Conservation (phyloP, 495 filamentous ascomycete genomes). For the Penicillium pulvis region DNA sequence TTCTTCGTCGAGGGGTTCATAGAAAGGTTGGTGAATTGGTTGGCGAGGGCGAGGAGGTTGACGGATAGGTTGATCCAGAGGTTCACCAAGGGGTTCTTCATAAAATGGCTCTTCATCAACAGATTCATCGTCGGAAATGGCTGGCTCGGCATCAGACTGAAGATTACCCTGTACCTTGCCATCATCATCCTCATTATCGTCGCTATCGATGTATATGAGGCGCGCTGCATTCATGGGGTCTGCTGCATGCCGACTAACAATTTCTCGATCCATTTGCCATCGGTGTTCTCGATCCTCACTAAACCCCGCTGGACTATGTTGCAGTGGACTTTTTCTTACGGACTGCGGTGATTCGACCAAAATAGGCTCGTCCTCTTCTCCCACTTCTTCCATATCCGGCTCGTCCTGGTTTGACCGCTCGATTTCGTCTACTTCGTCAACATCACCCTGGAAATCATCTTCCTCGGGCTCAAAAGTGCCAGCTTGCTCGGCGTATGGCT, state of each 20-base stretch:
- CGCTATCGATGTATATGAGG: conserved; percentile 55
- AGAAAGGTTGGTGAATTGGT: background rate
- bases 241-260: conserved; percentile 51
- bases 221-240: conserved; percentile 45
- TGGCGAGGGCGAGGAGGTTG: background rate
- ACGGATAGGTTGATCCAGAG: background rate
- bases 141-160: conserved; percentile 25
- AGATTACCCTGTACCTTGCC: conserved; percentile 11
- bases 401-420: conserved; percentile 7
- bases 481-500: background rate
- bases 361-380: background rate
- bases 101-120: conserved; percentile 10
- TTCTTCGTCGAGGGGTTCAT: conserved; percentile 1
- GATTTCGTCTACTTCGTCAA: background rate
- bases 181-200: conserved; percentile 25
- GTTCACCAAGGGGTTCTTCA: background rate
- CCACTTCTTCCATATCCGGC: background rate
- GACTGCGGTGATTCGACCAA: conserved; percentile 5
- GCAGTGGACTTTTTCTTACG: background rate
- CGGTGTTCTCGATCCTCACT: conserved; percentile 33
- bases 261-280: conserved; percentile 54
- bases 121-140: conserved; percentile 8
- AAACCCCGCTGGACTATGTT: background rate
- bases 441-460: background rate
- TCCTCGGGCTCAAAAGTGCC: background rate